Percentiles rank a stretch among this genome's conserved stretches.
phyloP scores from a whole-genome alignment of 2,329 filamentous ascomycete genomes.

The Botrytis cinerea region DNA sequence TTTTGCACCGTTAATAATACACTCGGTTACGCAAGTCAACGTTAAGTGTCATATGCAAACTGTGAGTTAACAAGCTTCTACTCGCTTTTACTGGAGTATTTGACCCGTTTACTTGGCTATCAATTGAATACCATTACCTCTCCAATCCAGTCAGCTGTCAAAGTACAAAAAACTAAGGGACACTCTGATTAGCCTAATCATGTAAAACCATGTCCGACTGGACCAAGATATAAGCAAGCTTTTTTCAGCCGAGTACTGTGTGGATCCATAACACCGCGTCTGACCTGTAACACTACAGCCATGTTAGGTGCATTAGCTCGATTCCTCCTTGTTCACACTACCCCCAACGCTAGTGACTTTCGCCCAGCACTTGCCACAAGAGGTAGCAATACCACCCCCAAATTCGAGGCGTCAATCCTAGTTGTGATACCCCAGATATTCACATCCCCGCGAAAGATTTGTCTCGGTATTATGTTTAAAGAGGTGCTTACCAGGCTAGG shows the following conservation, averaged over 20 bases:
- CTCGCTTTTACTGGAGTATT: background rate
- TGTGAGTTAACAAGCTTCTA: background rate
- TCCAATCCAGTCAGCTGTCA: background rate
- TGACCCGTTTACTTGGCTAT: background rate
- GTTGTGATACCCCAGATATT: conserved; percentile 20
- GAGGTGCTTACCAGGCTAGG: background rate
- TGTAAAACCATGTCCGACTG: background rate
- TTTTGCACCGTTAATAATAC: background rate
- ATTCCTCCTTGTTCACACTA: background rate
- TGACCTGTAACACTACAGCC: conserved; percentile 16
- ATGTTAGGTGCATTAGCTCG: conserved; percentile 4
- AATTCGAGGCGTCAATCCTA: conserved; percentile 3
- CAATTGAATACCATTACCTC: background rate
- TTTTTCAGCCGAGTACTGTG: conserved; percentile 4
- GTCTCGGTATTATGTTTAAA: background rate
- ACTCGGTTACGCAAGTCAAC: background rate
- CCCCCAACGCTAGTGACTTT: background rate
- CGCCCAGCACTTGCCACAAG: background rate
- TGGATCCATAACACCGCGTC: background rate
- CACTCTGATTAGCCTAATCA: conserved; percentile 2
- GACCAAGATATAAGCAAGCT: background rate
- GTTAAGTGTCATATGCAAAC: background rate
- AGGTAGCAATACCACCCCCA: background rate
- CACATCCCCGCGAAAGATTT: background rate
- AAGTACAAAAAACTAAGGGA: background rate